These are phyloP conservation scores for Trichoderma atroviride DNA, from an alignment of 2,329 filamentous ascomycete genomes.

Conservation along the genomic window DNA sequence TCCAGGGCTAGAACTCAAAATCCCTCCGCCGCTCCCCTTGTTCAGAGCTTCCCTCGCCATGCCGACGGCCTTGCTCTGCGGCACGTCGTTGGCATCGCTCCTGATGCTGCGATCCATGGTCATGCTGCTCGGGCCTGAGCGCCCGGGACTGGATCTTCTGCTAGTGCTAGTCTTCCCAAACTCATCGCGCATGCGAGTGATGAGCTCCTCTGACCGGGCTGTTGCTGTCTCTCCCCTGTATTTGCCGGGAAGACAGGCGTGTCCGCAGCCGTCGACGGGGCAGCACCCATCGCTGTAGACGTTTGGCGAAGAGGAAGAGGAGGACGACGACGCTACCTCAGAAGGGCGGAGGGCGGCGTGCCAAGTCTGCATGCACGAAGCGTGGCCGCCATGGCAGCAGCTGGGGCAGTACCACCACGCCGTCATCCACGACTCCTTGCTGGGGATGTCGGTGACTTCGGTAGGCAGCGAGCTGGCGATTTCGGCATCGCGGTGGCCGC, in stretches of 20 bases:
- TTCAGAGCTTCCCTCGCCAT: slow-evolving; percentile 58
- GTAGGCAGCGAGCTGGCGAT: slow-evolving; percentile 43
- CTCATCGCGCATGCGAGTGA: slow-evolving; percentile 36
- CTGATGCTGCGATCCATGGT: slow-evolving; percentile 34
- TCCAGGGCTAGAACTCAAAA: slow-evolving; percentile 56
- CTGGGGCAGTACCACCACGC: slow-evolving; percentile 67
- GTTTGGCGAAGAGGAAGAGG: slow-evolving; percentile 28
- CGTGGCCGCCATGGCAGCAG: slow-evolving; percentile 65
- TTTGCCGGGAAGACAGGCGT: slow-evolving; percentile 61
- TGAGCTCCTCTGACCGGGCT: slow-evolving; percentile 55
- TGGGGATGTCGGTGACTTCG: slow-evolving; percentile 36
- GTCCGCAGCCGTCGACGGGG: slow-evolving; percentile 66
- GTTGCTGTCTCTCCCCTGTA: slow-evolving; percentile 55
- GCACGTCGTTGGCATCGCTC: slow-evolving; percentile 57
- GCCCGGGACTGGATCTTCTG: slow-evolving; percentile 37
- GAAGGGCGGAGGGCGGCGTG: slow-evolving; percentile 46
- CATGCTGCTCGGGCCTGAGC: slow-evolving; percentile 23
- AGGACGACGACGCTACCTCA: slow-evolving; percentile 18
- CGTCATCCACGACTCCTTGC: slow-evolving; percentile 36
- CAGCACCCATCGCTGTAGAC: slow-evolving; percentile 60
- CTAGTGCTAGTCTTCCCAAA: slow-evolving; percentile 32
- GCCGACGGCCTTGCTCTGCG: slow-evolving; percentile 63
- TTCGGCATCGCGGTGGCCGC: slow-evolving; percentile 56
- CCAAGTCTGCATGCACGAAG: slow-evolving; percentile 62
- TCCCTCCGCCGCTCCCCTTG: slow-evolving; percentile 38